Evolutionary conservation across 73 alveolate species (phyloP).

Genomic region (Paramecium primaurelia): DNA sequence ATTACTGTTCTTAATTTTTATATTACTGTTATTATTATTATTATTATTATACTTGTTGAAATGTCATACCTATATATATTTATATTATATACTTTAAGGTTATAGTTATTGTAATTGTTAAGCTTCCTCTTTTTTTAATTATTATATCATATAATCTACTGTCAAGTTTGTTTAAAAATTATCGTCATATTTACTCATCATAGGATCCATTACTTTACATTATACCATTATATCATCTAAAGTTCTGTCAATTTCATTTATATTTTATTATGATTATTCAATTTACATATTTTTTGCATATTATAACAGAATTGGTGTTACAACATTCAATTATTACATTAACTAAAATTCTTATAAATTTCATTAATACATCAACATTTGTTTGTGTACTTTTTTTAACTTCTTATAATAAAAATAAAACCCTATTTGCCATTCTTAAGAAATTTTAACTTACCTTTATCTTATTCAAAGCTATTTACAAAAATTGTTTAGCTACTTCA

Average conservation of each 20-base stretch:
- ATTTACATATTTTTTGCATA: background rate
- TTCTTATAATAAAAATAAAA: background rate
- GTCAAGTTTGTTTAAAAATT: background rate
- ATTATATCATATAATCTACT: background rate
- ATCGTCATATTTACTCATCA: background rate
- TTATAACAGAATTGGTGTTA: slow-evolving; percentile 21
- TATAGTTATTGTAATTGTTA: background rate
- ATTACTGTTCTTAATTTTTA: background rate
- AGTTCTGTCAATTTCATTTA: background rate
- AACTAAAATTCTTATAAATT: background rate
- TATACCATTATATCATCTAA: slow-evolving; percentile 43
- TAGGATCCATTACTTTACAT: background rate
- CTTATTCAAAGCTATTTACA: slow-evolving; percentile 8
- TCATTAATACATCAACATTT: background rate
- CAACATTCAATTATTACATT: background rate
- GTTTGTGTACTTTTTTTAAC: background rate
- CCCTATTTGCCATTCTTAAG: background rate
- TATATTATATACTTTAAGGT: background rate
- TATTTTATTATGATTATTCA: slow-evolving; percentile 6
- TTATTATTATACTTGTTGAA: background rate
- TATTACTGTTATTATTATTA: background rate
- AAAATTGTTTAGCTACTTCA: slow-evolving; percentile 9
- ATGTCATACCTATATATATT: background rate
- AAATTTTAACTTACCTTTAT: background rate
- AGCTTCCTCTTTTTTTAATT: background rate